Evolutionary conservation across 495 filamentous ascomycete species (phyloP), one percentile per base, ranked within the genome.

Genomic region (Chaetomium tenue): DNA sequence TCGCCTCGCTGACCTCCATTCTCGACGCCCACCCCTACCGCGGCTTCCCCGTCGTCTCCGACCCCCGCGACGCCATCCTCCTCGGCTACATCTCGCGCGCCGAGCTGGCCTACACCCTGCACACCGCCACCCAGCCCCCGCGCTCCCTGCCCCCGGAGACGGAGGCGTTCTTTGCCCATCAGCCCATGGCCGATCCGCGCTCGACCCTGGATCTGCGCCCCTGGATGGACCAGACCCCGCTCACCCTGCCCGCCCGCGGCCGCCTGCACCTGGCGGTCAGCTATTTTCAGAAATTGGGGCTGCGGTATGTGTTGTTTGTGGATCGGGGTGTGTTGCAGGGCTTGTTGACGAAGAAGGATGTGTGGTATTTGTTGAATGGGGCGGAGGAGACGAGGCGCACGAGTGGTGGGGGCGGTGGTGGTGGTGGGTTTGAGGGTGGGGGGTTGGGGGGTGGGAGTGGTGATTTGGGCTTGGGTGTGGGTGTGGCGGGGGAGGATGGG

Each of bases 171-270:
- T 97, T 98, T 73, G 83, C 85, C 0, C 90, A 93, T 71, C 89
- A 93, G 70, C 87, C 91, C 15, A 85, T 91, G 60, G 88, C 90
- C 0, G 91, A 96, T 66, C 88, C 90, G 2, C 75, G 81, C n/a
- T 83, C 86, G 11, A 92, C 88, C 0, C 82, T 98, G 44, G 93
- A 98, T 73, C 81, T 98, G 9, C 81, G 93, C 16, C 92, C 91
- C 7, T 98, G 93, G 93, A 96, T 98, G 91, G 94, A 98, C 72
- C 92, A 97, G 71, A 98, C 94, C 0, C 94, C 94, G 2, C 89
- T 98, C 39, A 97, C 95, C 0, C 83, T 98, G 15, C 89, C 90
- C 39, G 84, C 85, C 40, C 83, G 87, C 50, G 85, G 84, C 56
- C 88, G 83, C 56, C 85, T 98, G 61, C 84, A 91, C 69, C 83